Conservation (phyloP, 345 rosid genomes). For the Eucalyptus fibrosa region DNA sequence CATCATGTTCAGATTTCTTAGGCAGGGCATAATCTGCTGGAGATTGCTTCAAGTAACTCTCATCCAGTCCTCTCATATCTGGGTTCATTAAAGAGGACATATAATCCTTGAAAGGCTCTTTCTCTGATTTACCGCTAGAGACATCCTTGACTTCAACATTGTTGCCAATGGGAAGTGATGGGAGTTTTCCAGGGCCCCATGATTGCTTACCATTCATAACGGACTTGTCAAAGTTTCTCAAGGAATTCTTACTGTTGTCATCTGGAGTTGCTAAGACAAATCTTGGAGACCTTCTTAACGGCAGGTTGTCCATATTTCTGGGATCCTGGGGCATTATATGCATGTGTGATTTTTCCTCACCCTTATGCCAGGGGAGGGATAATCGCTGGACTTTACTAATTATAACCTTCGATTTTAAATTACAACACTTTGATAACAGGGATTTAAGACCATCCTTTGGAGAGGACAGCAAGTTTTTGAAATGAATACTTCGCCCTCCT, state of each 20-base stretch:
- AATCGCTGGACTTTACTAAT: neutral
- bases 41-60: slow-evolving; percentile 1
- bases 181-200: slow-evolving; percentile 2
- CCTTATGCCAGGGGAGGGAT: neutral
- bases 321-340: neutral
- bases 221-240: neutral
- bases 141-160: neutral
- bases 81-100: slow-evolving; percentile 2
- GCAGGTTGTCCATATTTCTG: neutral
- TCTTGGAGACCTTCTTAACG: slow-evolving; percentile 9
- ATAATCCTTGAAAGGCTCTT: slow-evolving; percentile 18
- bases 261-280: slow-evolving; percentile 2
- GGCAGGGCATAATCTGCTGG: neutral
- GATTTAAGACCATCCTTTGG: neutral
- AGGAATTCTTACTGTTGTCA: neutral
- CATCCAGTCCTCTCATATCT: slow-evolving; percentile 5
- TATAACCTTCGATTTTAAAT: neutral
- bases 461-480: neutral
- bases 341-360: neutral
- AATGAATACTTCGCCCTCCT: neutral
- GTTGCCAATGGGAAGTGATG: neutral
- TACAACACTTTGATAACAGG: neutral
- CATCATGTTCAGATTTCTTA: neutral
- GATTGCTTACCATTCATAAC: neutral
- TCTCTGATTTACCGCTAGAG: neutral